Evolutionary conservation across 1,284 basidiomycete species (phyloP).

Genomic region (Ceraceosorus bombacis): DNA sequence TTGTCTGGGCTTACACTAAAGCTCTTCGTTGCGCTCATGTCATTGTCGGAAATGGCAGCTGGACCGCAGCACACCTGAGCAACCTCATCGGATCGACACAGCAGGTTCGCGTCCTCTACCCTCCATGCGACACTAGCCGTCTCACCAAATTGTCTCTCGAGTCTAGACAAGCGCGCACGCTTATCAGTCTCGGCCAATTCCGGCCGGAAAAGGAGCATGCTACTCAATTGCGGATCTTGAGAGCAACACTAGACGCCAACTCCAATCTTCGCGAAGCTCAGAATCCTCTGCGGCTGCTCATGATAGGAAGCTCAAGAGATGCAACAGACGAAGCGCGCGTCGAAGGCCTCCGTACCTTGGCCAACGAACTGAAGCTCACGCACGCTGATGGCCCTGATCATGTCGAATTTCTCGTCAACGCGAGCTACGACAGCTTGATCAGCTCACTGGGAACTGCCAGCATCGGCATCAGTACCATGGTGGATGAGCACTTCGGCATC

Average conservation of each 20-base stretch:
- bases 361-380: constrained; percentile 60
- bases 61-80: constrained; percentile 80
- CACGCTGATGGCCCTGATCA: constrained; percentile 46
- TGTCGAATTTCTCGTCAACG: constrained; percentile 76
- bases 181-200: constrained; percentile 62
- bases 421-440: constrained; percentile 66
- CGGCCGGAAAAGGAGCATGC: constrained; percentile 86
- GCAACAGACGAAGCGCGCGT: constrained; percentile 67
- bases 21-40: constrained; percentile 65
- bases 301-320: constrained; percentile 80
- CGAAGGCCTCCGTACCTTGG: constrained; percentile 57
- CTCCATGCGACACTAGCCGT: constrained; percentile 78
- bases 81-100: constrained; percentile 33
- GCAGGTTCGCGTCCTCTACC: constrained; percentile 62
- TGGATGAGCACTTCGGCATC: constrained; percentile 98
- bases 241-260: constrained; percentile 55
- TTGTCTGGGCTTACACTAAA: constrained; percentile 72
- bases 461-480: constrained; percentile 90
- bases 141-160: constrained; percentile 62
- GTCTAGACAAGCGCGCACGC: constrained; percentile 16
- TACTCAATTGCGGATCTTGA: constrained; percentile 68
- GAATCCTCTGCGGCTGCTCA: constrained; percentile 48
- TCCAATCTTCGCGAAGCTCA: constrained; percentile 22
- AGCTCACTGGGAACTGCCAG: constrained; percentile 64
- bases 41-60: constrained; percentile 87